Conservation (phyloP, 2,329 filamentous ascomycete genomes). For the Xylaria sp. region DNA sequence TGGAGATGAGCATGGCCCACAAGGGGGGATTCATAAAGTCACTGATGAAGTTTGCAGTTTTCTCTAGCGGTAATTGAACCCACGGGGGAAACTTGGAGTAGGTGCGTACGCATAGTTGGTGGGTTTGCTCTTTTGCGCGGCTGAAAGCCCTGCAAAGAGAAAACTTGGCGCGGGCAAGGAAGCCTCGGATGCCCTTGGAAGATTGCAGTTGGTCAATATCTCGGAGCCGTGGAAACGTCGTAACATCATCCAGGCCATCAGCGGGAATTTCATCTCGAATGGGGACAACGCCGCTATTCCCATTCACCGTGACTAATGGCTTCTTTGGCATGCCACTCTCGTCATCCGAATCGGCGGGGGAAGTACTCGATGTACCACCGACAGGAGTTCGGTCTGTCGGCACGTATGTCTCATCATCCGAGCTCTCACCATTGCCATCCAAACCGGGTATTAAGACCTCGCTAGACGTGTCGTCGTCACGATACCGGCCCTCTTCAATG, state of each 20-base stretch:
- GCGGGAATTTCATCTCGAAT: slow-evolving; percentile 45
- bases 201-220: slow-evolving; percentile 49
- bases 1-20: slow-evolving; percentile 94
- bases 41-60: slow-evolving; percentile 72
- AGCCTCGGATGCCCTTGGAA: slow-evolving; percentile 50
- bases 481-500: slow-evolving; percentile 65
- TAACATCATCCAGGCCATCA: slow-evolving; percentile 58
- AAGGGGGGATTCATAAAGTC: slow-evolving; percentile 98
- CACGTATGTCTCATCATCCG: slow-evolving; percentile 57
- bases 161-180: slow-evolving; percentile 46
- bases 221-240: slow-evolving; percentile 65
- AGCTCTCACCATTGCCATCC: slow-evolving; percentile 46
- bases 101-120: slow-evolving; percentile 1
- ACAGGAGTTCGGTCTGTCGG: slow-evolving; percentile 63
- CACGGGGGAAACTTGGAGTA: slow-evolving; percentile 22
- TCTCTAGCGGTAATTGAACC: slow-evolving; percentile 41
- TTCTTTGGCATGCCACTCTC: slow-evolving; percentile 43
- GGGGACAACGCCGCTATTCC: slow-evolving; percentile 29
- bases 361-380: slow-evolving; percentile 55
- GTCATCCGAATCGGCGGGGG: slow-evolving; percentile 56
- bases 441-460: slow-evolving; percentile 54
- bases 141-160: slow-evolving; percentile 37
- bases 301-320: slow-evolving; percentile 43
- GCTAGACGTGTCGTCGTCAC: slow-evolving; percentile 51
- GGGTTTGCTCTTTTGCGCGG: slow-evolving; percentile 13